Percentiles rank a stretch among this genome's conserved stretches.
Evolutionary conservation across 192 early-diverging fungal species (phyloP).

Genomic region (Thamnidium elegans): DNA sequence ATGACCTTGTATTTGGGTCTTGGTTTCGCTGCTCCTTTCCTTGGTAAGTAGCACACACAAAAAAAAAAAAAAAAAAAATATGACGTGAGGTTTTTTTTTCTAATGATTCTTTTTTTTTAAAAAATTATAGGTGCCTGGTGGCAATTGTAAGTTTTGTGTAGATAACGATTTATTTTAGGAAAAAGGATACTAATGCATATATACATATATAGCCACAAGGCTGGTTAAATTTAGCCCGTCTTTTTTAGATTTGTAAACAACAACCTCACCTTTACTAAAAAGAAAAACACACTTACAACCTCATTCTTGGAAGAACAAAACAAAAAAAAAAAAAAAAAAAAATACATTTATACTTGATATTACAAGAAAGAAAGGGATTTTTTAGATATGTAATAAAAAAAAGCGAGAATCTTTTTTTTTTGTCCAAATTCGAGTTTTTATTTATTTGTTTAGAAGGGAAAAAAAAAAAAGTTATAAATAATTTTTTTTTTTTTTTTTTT

Average conservation of each 20-base stretch:
- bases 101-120: background rate
- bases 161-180: background rate
- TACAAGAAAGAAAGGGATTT: background rate
- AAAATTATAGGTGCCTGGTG: constrained; percentile 27
- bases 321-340: constrained; percentile 6
- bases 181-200: constrained; percentile 16
- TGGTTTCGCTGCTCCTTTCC: constrained; percentile 56
- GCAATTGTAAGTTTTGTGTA: constrained; percentile 39
- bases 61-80: background rate
- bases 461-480: constrained; percentile 2
- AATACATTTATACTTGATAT: background rate
- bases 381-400: background rate
- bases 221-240: constrained; percentile 19
- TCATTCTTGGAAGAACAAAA: background rate
- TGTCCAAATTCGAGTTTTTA: background rate
- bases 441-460: background rate
- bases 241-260: constrained; percentile 3
- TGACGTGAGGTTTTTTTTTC: background rate
- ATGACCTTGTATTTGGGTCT: constrained; percentile 50
- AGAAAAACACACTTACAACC: background rate
- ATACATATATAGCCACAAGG: constrained; percentile 30
- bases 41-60: constrained; percentile 34
- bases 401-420: background rate
- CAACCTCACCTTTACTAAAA: background rate
- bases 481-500: constrained; percentile 1